Evolutionary conservation across 2,329 filamentous ascomycete genomes (phyloP).

Genomic region (Penicillium sumatraense): DNA sequence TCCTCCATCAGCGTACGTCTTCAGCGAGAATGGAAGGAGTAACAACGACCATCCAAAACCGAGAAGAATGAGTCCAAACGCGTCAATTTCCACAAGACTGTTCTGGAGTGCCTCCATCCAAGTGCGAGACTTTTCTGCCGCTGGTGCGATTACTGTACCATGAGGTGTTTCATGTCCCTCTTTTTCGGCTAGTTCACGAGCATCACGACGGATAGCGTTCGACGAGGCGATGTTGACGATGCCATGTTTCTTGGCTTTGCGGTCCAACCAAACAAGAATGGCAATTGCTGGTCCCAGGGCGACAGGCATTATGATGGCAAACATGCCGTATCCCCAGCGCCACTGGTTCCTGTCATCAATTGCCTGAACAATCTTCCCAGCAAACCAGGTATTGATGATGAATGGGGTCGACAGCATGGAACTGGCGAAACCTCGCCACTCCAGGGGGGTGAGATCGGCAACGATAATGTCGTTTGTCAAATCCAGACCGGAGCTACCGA

Average conservation of each 20-base stretch:
- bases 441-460: constrained; percentile 3
- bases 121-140: neutral
- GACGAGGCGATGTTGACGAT: constrained; percentile 1
- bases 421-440: constrained; percentile 7
- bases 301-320: constrained; percentile 3
- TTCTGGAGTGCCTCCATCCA: neutral
- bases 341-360: constrained; percentile 1
- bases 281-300: constrained; percentile 2
- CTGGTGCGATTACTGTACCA: neutral
- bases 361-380: constrained; percentile 4
- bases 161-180: neutral
- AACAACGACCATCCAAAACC: constrained; percentile 1
- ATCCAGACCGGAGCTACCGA: constrained; percentile 3
- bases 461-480: constrained; percentile 7
- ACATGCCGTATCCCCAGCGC: constrained; percentile 5
- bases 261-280: neutral
- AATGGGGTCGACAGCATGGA: constrained; percentile 3
- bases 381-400: constrained; percentile 7
- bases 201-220: neutral
- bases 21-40: neutral
- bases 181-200: neutral
- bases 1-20: neutral
- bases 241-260: constrained; percentile 2
- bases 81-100: neutral
- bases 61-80: neutral